Percentiles rank a stretch among this genome's conserved stretches.
phyloP scores from a whole-genome alignment of 2,329 filamentous ascomycete species.

The Microdochium nivale region DNA sequence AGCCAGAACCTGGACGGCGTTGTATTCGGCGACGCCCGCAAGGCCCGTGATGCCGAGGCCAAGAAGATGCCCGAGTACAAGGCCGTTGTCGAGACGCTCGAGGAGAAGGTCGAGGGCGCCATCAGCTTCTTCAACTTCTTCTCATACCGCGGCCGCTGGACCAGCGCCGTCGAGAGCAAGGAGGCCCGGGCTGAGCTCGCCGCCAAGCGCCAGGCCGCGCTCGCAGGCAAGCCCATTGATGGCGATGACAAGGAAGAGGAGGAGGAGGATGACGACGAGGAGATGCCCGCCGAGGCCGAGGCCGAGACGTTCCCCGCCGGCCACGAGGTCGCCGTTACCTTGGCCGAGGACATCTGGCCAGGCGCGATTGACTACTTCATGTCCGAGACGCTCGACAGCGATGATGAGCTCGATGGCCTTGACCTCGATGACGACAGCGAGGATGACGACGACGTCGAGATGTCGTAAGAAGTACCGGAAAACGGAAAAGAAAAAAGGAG shows the following conservation, averaged over 20 bases:
- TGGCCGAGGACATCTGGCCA: constrained; percentile 18
- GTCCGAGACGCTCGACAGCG: constrained; percentile 14
- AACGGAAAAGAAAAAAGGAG: not conserved
- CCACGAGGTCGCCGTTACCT: constrained; percentile 17
- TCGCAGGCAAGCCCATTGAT: constrained; percentile 14
- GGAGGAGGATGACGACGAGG: constrained; percentile 23
- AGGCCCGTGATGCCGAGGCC: constrained; percentile 15
- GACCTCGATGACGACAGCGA: constrained; percentile 8
- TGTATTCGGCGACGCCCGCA: constrained; percentile 14
- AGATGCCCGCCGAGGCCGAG: constrained; percentile 19
- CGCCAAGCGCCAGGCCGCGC: constrained; percentile 16
- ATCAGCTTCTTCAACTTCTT: constrained; percentile 66
- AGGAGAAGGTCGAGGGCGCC: constrained; percentile 20
- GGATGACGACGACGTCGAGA: constrained; percentile 18
- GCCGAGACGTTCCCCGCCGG: constrained; percentile 19
- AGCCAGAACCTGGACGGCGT: constrained; percentile 25
- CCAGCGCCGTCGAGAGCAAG: constrained; percentile 52
- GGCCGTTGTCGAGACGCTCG: constrained; percentile 11
- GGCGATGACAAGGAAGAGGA: constrained; percentile 22
- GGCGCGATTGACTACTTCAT: constrained; percentile 19
- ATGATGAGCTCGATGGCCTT: constrained; percentile 12
- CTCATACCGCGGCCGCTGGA: constrained; percentile 50
- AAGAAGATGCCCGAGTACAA: constrained; percentile 17
- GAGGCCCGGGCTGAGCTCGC: constrained; percentile 33
- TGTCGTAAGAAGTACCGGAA: constrained; percentile 3